phyloP scores from a whole-genome alignment of 768 basidiomycete genomes.

The Leccinum variicolor region DNA sequence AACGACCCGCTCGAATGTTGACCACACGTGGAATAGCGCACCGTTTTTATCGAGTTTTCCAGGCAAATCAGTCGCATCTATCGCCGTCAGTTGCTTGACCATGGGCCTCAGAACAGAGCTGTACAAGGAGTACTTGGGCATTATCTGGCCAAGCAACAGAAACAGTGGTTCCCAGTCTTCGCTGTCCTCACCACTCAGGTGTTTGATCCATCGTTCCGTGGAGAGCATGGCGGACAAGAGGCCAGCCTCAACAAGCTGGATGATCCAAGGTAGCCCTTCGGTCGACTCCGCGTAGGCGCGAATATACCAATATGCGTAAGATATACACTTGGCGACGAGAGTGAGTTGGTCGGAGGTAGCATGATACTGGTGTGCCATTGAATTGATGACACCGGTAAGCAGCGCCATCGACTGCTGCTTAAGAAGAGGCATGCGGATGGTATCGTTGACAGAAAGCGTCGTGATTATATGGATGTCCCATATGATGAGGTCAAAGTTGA shows the following conservation, averaged over 20 bases:
- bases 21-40: constrained; percentile 18
- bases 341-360: neutral
- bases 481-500: constrained; percentile 25
- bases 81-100: constrained; percentile 10
- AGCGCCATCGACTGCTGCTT: constrained; percentile 19
- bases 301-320: constrained; percentile 30
- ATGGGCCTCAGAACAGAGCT: constrained; percentile 16
- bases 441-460: constrained; percentile 21
- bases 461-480: constrained; percentile 32
- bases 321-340: constrained; percentile 24
- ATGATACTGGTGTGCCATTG: constrained; percentile 10
- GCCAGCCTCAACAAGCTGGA: constrained; percentile 23
- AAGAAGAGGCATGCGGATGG: constrained; percentile 23
- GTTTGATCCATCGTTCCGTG: constrained; percentile 24
- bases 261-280: constrained; percentile 26
- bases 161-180: constrained; percentile 31
- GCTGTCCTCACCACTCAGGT: constrained; percentile 13
- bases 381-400: constrained; percentile 15
- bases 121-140: constrained; percentile 28
- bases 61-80: constrained; percentile 11
- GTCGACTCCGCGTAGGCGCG: constrained; percentile 25
- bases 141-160: constrained; percentile 20
- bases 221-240: constrained; percentile 25
- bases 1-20: constrained; percentile 18
- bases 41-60: constrained; percentile 17